Evolutionary conservation across 495 filamentous ascomycete species (phyloP).

Genomic region (Neurospora sp.): DNA sequence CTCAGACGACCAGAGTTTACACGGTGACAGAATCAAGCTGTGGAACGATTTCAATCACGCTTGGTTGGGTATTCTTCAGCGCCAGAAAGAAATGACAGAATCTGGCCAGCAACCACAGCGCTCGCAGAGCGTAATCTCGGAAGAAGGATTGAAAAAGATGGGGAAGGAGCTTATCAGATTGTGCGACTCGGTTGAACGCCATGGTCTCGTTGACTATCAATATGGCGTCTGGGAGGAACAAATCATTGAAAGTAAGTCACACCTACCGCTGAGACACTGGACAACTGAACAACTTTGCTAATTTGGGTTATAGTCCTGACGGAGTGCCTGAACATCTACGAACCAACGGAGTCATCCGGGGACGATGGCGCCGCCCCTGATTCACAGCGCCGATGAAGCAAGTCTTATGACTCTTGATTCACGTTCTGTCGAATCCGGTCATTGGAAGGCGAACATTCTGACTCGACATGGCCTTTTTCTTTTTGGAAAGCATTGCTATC

Average conservation of each 20-base stretch:
- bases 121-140: slow-evolving; percentile 54
- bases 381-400: slow-evolving; percentile 2
- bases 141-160: slow-evolving; percentile 65
- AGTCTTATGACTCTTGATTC: background rate
- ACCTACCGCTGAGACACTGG: background rate
- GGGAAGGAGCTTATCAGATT: slow-evolving; percentile 70
- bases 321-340: slow-evolving; percentile 55
- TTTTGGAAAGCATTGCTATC: background rate
- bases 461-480: background rate
- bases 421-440: background rate
- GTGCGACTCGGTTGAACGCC: slow-evolving; percentile 76
- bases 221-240: slow-evolving; percentile 95
- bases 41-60: slow-evolving; percentile 95
- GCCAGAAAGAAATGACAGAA: slow-evolving; percentile 70
- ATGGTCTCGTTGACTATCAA: slow-evolving; percentile 92
- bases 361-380: slow-evolving; percentile 7
- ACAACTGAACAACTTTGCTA: background rate
- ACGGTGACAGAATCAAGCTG: slow-evolving; percentile 62
- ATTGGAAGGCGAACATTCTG: background rate
- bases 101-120: slow-evolving; percentile 48
- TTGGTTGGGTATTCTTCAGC: slow-evolving; percentile 81
- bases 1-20: slow-evolving; percentile 60
- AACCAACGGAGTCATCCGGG: slow-evolving; percentile 26
- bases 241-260: slow-evolving; percentile 68
- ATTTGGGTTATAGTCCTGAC: slow-evolving; percentile 41